These are phyloP conservation scores for Venturia pyrina DNA, from an alignment of 2,329 filamentous ascomycete species.

Conservation along the genomic window DNA sequence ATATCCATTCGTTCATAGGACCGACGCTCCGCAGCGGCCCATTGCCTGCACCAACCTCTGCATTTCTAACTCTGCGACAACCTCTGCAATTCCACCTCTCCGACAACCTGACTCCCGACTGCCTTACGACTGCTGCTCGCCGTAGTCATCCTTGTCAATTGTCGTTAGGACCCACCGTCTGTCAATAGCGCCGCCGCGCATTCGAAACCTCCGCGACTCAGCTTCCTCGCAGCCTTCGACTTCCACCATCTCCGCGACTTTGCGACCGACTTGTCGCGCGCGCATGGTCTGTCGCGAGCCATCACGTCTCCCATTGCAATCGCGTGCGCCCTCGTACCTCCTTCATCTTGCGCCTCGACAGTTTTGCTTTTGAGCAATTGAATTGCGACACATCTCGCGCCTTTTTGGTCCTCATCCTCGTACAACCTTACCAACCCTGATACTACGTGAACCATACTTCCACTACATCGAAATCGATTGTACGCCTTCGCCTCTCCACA, in stretches of 20 bases:
- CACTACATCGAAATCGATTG: background rate
- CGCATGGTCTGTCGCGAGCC: background rate
- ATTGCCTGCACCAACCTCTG: background rate
- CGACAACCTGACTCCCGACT: background rate
- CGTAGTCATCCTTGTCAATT: background rate
- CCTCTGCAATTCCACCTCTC: background rate
- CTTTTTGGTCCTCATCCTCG: background rate
- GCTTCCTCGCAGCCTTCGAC: background rate
- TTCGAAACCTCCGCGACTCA: background rate
- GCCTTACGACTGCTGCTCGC: background rate
- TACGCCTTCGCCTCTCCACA: background rate
- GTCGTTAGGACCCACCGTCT: background rate
- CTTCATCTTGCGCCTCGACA: background rate
- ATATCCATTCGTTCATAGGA: background rate
- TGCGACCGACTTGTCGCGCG: background rate
- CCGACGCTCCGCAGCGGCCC: background rate
- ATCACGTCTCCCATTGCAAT: background rate
- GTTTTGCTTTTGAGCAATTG: background rate
- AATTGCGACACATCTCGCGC: background rate
- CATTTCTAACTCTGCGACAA: background rate
- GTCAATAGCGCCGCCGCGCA: background rate
- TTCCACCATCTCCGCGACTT: background rate
- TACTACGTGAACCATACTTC: background rate
- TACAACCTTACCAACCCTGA: background rate
- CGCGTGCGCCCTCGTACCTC: background rate